Percentiles rank a stretch among this genome's conserved stretches.
Conservation (phyloP, 1,139 yeast genomes). For the Pichia sp. region DNA sequence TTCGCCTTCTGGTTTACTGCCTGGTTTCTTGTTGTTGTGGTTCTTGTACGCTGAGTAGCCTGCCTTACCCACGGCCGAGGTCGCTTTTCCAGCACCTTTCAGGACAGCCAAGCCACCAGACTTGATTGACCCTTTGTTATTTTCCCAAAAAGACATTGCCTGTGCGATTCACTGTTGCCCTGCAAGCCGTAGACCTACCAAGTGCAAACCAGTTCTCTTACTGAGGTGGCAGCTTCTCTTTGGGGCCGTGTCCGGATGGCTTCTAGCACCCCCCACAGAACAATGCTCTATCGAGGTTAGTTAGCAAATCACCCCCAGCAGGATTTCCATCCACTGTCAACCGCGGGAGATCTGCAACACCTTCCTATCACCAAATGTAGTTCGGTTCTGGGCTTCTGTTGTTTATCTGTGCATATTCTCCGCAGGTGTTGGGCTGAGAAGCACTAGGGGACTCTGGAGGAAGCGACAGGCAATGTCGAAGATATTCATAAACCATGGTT, state of each 20-base stretch:
- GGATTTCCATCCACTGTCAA: not conserved
- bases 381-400: not conserved
- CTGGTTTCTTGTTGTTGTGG: constrained; percentile 28
- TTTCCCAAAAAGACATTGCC: constrained; percentile 48
- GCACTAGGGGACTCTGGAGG: not conserved
- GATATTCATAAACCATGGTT: constrained; percentile 27
- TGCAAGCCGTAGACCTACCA: too few species aligned
- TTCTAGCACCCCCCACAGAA: too few species aligned
- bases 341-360: constrained; percentile 1
- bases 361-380: not conserved
- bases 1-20: constrained; percentile 26
- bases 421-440: not conserved
- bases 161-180: not conserved
- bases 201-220: not conserved
- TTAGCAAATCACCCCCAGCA: not conserved
- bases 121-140: constrained; percentile 47
- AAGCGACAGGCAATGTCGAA: constrained; percentile 24
- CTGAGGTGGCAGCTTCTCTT: not conserved
- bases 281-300: not conserved
- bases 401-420: not conserved
- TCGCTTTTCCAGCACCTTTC: constrained; percentile 48
- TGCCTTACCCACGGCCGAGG: constrained; percentile 41
- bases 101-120: constrained; percentile 45
- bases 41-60: constrained; percentile 48
- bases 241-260: too few species aligned